Evolutionary conservation across 73 alveolate species (phyloP), one percentile per base, ranked within the genome.

Genomic region (Stentor roeselii): DNA sequence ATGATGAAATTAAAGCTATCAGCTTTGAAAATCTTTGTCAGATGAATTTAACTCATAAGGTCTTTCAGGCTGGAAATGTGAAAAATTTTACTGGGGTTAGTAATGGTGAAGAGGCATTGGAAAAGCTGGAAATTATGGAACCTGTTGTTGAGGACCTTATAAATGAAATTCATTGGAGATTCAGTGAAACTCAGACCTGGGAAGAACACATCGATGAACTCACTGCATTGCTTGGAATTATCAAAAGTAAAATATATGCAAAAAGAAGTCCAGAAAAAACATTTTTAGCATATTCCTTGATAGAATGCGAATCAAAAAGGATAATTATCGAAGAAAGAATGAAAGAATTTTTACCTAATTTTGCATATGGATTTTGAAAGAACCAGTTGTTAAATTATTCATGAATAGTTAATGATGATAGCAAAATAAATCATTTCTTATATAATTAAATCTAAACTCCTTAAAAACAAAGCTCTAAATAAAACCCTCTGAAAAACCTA

Each of bases 131-230:
- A 67, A 21, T 11, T 21, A 21, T 67, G 42, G 14, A 67, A 21
- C 80, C 50, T 14, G 34, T 15, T 21, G 34, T 67, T 21, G 80
- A 67, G 14, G 80, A 67, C 1, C 27, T 67, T 27, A 67, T 67
- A 0, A 67, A n/a, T 67, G 80, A 67, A 21, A n/a, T 67, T 67
- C 34, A 67, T 67, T 67, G 80, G 37, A 21, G 80, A 67, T 67
- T 67, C 41, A 30, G 42, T 21, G 80, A 67, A 67, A 21, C 80
- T 2, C n/a, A 21, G n/a, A 32, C 34, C 2, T 67, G 37, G n/a
- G 80, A 67, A 67, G 80, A 67, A 21, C 80, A 67, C 34, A 21
- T 67, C 27, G 80, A 67, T 27, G 80, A 67, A 67, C 11, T 67
- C 42, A 21, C 21, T 67, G 34, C 21, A 27, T 67, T 67, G 34